These are phyloP conservation scores for Syncephalis plumigaleata DNA, from an alignment of 371 early-diverging fungal species.

Conservation along the genomic window DNA sequence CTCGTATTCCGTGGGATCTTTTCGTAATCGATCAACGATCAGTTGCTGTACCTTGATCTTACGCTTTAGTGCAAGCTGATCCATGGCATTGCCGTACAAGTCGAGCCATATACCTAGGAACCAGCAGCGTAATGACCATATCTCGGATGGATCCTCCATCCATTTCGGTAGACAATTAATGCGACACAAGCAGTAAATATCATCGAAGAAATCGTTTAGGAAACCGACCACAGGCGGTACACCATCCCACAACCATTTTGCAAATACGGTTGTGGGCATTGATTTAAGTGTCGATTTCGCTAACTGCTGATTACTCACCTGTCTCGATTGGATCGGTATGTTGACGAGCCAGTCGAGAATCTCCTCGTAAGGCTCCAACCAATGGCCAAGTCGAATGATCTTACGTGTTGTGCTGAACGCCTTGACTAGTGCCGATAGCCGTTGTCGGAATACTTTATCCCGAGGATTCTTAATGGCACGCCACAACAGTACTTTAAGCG, in stretches of 20 bases:
- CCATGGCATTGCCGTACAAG: conserved; percentile 14
- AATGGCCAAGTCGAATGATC: conserved; percentile 44
- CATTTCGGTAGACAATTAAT: conserved; percentile 28
- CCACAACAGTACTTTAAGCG: conserved; percentile 41
- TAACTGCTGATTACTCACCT: too few relatives aligned
- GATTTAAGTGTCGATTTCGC: conserved; percentile 2
- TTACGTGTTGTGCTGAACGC: conserved; percentile 56
- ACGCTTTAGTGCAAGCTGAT: not conserved
- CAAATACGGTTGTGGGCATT: not conserved
- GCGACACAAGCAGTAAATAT: conserved; percentile 48
- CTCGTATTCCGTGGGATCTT: too few relatives aligned
- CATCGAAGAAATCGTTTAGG: conserved; percentile 52
- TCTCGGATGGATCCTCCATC: conserved; percentile 23
- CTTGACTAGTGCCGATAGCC: conserved; percentile 29
- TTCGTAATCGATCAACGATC: conserved; percentile 1
- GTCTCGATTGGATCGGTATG: too few relatives aligned
- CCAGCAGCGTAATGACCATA: conserved; percentile 31
- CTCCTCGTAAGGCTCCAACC: conserved; percentile 24
- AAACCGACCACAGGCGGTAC: conserved; percentile 16
- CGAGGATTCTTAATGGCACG: conserved; percentile 18
- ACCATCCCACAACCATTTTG: not conserved
- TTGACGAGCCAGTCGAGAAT: too few relatives aligned
- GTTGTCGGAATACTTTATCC: conserved; percentile 2
- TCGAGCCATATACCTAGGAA: conserved; percentile 32
- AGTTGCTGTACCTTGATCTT: conserved; percentile 1